Percentiles rank a stretch among this genome's conserved stretches.
phyloP scores from a whole-genome alignment of 176 grass and related monocot species.

The Neostapfia colusana region DNA sequence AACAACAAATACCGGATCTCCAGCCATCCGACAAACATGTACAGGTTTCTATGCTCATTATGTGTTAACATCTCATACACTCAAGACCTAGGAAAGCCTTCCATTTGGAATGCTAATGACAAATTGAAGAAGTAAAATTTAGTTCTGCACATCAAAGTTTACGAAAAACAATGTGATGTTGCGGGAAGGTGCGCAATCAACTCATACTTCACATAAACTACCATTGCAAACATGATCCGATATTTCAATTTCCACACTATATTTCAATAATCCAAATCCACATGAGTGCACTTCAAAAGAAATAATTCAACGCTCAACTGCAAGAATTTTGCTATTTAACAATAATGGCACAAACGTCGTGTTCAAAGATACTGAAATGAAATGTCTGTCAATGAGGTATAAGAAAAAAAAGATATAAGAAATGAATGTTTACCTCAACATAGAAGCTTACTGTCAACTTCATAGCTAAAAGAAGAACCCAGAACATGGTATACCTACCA shows the following conservation, averaged over 20 bases:
- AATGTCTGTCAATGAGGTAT: neutral
- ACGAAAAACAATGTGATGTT: neutral
- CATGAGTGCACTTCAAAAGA: neutral
- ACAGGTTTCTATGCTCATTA: neutral
- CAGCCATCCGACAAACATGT: conserved; percentile 3
- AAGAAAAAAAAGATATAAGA: conserved; percentile 25
- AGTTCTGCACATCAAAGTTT: neutral
- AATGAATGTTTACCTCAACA: conserved; percentile 70
- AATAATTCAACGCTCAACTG: neutral
- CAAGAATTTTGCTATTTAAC: neutral
- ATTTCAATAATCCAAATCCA: neutral
- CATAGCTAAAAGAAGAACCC: conserved; percentile 86
- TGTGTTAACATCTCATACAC: conserved; percentile 11
- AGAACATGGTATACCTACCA: conserved; percentile 94
- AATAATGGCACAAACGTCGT: neutral
- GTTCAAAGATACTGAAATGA: conserved; percentile 3
- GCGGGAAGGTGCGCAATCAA: neutral
- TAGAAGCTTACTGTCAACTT: conserved; percentile 94
- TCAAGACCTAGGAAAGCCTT: neutral
- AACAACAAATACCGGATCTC: neutral
- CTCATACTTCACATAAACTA: neutral
- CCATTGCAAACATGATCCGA: neutral
- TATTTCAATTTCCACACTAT: neutral
- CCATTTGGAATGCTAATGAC: conserved; percentile 8
- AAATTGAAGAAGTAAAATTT: conserved; percentile 15